Evolutionary conservation across 345 rosid genomes (phyloP), one percentile per base, ranked within the genome.

Genomic region (Melastoma malabathricum): DNA sequence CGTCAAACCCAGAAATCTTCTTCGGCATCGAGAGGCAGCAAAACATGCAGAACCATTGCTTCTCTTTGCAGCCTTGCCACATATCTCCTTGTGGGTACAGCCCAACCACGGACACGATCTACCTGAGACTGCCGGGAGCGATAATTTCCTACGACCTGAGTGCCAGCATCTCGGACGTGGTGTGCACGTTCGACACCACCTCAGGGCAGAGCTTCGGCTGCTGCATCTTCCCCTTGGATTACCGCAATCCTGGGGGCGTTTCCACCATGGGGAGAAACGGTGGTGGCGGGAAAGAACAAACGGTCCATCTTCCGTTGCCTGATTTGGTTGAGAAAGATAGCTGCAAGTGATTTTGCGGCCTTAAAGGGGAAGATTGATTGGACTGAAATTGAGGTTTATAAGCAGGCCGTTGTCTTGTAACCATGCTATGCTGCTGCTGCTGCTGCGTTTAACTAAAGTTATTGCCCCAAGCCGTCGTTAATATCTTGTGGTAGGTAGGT

Each of bases 51-150:
- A n/a, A 29, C 10, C 43, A 29, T 6, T 6, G 27, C 34, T 50
- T 62, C 15, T 6, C 18, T 15, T 23, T 15, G 34, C 50, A 48
- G 52, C 66, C 66, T 4, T 19, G 16, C 60, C 56, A 22, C 10
- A 20, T 56, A 8, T 56, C 48, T 27, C 65, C 70, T 56, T 66
- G 53, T 10, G 58, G 38, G 43, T 60, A 56, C 38, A n/a, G 38
- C 39, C 46, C 34, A 60, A 29, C 47, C 22, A 29, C 22, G 14
- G 54, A 55, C 27, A 34, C 53, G 9, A 43, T 66, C 44, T 66
- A 56, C 57, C 51, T 56, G 55, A 18, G 62, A 18, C 18, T 67
- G 9, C 66, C 71, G 0, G 71, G 71, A 18, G 43, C 25, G 2
- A 20, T 58, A 8, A 46, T 54, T 43, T 45, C 59, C 13, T 67